Percentiles rank a stretch among this genome's conserved stretches.
phyloP scores from a whole-genome alignment of 2,329 filamentous ascomycete genomes.

The Trichoderma brevicompactum region DNA sequence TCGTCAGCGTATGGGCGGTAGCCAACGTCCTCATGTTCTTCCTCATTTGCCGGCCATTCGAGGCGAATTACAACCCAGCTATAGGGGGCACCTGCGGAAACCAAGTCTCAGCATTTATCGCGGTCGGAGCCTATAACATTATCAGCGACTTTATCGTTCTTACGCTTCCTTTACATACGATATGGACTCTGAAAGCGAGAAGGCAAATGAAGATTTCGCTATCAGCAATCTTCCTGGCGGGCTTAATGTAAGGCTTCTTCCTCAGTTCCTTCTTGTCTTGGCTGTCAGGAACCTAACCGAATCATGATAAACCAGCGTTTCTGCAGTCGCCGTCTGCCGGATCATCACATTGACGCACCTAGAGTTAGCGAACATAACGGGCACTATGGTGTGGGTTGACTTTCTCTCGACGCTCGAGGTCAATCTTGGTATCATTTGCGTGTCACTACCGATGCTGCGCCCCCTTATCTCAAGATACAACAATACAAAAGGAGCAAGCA shows the following conservation, averaged over 20 bases:
- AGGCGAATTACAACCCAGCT: constrained; percentile 35
- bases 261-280: background rate
- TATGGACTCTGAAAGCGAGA: constrained; percentile 44
- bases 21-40: constrained; percentile 37
- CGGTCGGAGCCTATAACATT: constrained; percentile 47
- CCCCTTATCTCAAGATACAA: constrained; percentile 22
- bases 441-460: constrained; percentile 35
- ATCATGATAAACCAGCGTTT: constrained; percentile 30
- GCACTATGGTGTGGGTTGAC: constrained; percentile 35
- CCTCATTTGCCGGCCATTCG: constrained; percentile 37
- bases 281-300: background rate
- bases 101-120: constrained; percentile 45
- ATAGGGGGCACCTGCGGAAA: constrained; percentile 43
- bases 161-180: constrained; percentile 43
- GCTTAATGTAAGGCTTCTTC: constrained; percentile 34
- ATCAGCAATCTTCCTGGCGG: constrained; percentile 38
- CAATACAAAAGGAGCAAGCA: background rate
- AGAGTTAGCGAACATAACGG: constrained; percentile 35
- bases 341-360: constrained; percentile 34
- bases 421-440: constrained; percentile 35
- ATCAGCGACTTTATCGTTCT: constrained; percentile 46
- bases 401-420: constrained; percentile 35
- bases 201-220: constrained; percentile 38
- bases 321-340: constrained; percentile 35
- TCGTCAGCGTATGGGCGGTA: constrained; percentile 38